Evolutionary conservation across 1,284 basidiomycete species (phyloP), one percentile per base, ranked within the genome.

Genomic region (Ustilago loliicola): DNA sequence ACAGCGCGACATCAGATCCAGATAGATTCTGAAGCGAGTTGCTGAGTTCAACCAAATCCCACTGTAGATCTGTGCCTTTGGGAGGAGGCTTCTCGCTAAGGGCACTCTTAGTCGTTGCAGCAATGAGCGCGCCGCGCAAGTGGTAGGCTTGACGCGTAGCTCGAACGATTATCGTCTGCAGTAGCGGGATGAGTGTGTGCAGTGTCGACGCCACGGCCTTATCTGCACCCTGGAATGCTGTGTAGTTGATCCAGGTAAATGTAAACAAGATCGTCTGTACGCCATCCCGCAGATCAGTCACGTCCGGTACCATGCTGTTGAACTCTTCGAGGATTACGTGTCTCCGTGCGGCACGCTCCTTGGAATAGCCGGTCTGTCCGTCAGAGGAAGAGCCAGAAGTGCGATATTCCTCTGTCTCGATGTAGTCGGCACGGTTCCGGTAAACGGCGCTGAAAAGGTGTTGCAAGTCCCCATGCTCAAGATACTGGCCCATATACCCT

Each of bases 161-260:
- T 9, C 72, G 56, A 11, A 75, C 36, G 2, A 75, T 19, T 7
- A 75, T 51, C 0, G 72, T 75, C 52, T 66, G 30, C 23, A 70
- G 38, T 34, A 70, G 23, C n/a, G 72, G 72, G 25, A 70, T 61
- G 27, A 75, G 19, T 1, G n/a, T 34, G 9, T 69, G 51, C 63
- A 66, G 19, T 25, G 51, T 75, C 1, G 63, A 50, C 9, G 45
- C 27, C 30, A 50, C 48, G 0, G 55, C 60, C 29, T 17, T 19
- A 1, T 60, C 56, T 29, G 13, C 15, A 3, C 55, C 56, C 29
- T 38, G 27, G n/a, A 21, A 60, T 8, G 67, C 66, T 1, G 63
- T 70, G 13, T 75, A 50, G 56, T 58, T 55, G 66, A 75, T 70
- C 72, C 72, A 75, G 5, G 55, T 45, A 13, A 75, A 66, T 2